Percentiles rank a stretch among this genome's conserved stretches.
These are phyloP conservation scores for Areca catechu DNA, from an alignment of 176 grass and related monocot species.

Conservation along the genomic window DNA sequence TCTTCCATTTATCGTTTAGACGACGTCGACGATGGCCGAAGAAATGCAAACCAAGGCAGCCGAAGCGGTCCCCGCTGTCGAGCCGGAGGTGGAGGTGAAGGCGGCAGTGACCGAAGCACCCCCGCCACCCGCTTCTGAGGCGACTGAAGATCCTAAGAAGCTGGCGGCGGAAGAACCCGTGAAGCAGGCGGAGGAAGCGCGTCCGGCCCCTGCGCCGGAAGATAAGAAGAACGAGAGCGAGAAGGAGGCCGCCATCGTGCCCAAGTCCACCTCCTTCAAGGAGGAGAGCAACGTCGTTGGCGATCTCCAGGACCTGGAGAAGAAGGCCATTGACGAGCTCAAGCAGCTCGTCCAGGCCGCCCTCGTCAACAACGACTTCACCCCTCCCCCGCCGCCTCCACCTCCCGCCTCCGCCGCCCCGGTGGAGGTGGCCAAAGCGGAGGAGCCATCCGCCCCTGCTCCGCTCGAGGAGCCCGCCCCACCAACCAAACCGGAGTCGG, in stretches of 20 bases:
- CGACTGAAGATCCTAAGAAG: not conserved
- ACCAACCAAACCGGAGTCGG: constrained; percentile 19
- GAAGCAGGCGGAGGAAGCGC: constrained; percentile 11
- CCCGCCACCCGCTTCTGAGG: constrained; percentile 1
- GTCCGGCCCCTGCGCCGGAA: constrained; percentile 20
- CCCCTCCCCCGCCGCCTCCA: constrained; percentile 39
- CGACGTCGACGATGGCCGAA: constrained; percentile 36
- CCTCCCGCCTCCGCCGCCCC: constrained; percentile 8
- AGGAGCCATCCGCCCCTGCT: not conserved
- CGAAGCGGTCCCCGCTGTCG: constrained; percentile 19
- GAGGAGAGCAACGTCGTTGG: constrained; percentile 88
- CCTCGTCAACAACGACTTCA: constrained; percentile 66
- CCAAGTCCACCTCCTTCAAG: constrained; percentile 62
- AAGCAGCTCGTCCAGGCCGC: constrained; percentile 60
- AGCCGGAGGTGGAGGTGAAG: constrained; percentile 2
- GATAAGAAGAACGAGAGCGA: constrained; percentile 25
- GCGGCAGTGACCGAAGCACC: constrained; percentile 16
- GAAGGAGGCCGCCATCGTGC: constrained; percentile 3
- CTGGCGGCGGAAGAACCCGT: not conserved
- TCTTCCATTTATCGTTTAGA: no score
- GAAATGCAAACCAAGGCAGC: constrained; percentile 45
- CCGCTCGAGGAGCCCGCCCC: not conserved
- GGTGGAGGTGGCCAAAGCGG: no score
- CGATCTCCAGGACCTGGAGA: constrained; percentile 62
- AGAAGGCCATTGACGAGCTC: constrained; percentile 87